Evolutionary conservation across 1,284 basidiomycete genomes (phyloP).

Genomic region (Rhodotorula sp.): DNA sequence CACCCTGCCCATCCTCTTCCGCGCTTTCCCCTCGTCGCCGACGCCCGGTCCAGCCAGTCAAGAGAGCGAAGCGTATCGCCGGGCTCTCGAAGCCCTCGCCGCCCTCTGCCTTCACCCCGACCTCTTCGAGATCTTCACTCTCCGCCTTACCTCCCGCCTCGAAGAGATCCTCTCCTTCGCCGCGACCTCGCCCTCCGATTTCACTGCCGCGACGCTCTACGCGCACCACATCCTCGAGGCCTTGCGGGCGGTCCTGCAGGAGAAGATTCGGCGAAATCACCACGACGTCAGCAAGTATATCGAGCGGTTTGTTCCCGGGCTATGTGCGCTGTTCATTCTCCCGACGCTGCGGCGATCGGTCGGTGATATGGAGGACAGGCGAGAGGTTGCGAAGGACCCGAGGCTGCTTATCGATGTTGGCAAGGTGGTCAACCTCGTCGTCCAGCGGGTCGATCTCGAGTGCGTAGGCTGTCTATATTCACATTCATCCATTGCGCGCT

Average conservation of each 20-base stretch:
- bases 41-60: slow-evolving; percentile 58
- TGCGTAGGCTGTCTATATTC: slow-evolving; percentile 47
- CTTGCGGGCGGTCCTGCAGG: slow-evolving; percentile 62
- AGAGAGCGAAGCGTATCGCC: slow-evolving; percentile 57
- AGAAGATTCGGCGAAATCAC: slow-evolving; percentile 65
- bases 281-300: slow-evolving; percentile 74
- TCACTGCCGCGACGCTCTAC: slow-evolving; percentile 66
- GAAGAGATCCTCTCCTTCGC: slow-evolving; percentile 59
- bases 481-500: neutral
- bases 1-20: slow-evolving; percentile 77
- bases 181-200: slow-evolving; percentile 45
- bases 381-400: slow-evolving; percentile 56
- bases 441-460: slow-evolving; percentile 64
- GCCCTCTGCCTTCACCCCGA: slow-evolving; percentile 71
- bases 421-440: slow-evolving; percentile 66
- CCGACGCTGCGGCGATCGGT: slow-evolving; percentile 43
- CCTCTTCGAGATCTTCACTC: slow-evolving; percentile 80
- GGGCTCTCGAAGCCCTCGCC: slow-evolving; percentile 68
- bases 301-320: slow-evolving; percentile 66
- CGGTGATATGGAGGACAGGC: slow-evolving; percentile 47
- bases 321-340: slow-evolving; percentile 70
- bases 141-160: slow-evolving; percentile 75
- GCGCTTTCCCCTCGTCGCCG: slow-evolving; percentile 54
- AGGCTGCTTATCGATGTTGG: slow-evolving; percentile 66
- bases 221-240: slow-evolving; percentile 75